A percentile compares a stretch with the other conserved stretches of the same genome.
Conservation (phyloP, 495 filamentous ascomycete species). For the Penicillium salamii region DNA sequence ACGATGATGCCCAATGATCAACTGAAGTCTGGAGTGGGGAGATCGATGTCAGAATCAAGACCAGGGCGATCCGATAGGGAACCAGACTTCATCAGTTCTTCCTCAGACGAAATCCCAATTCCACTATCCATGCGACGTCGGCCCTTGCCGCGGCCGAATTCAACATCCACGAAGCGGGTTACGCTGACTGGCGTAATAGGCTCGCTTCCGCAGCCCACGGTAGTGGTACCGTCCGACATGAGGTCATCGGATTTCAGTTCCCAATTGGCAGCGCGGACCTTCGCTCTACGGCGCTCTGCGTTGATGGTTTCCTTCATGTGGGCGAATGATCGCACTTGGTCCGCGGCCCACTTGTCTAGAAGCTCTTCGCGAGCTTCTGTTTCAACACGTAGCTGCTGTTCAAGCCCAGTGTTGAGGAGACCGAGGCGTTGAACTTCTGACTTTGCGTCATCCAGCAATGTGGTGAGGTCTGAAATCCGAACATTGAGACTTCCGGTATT, state of each 20-base stretch:
- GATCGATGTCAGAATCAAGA: constrained; percentile 25
- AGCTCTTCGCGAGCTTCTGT: constrained; percentile 36
- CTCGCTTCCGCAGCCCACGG: constrained; percentile 29
- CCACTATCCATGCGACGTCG: constrained; percentile 58
- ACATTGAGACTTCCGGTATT: constrained; percentile 42
- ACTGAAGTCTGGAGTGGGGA: constrained; percentile 15
- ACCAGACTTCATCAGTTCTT: constrained; percentile 41
- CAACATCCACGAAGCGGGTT: constrained; percentile 45
- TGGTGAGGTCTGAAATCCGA: constrained; percentile 37
- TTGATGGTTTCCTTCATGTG: constrained; percentile 39
- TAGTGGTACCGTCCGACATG: constrained; percentile 49
- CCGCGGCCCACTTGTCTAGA: constrained; percentile 37
- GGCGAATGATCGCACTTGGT: constrained; percentile 37
- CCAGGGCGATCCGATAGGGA: constrained; percentile 17
- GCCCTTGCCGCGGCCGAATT: constrained; percentile 44
- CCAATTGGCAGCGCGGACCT: constrained; percentile 40
- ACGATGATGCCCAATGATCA: not conserved
- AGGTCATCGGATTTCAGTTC: constrained; percentile 44
- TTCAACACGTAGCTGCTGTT: constrained; percentile 35
- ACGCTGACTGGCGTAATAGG: constrained; percentile 48
- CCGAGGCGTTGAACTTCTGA: constrained; percentile 32
- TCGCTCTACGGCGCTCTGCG: constrained; percentile 36
- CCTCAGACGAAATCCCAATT: constrained; percentile 61
- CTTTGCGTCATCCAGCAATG: constrained; percentile 30
- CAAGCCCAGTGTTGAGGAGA: constrained; percentile 31